Evolutionary conservation across 2,329 filamentous ascomycete genomes (phyloP).

Genomic region (Laburnicola sp.): DNA sequence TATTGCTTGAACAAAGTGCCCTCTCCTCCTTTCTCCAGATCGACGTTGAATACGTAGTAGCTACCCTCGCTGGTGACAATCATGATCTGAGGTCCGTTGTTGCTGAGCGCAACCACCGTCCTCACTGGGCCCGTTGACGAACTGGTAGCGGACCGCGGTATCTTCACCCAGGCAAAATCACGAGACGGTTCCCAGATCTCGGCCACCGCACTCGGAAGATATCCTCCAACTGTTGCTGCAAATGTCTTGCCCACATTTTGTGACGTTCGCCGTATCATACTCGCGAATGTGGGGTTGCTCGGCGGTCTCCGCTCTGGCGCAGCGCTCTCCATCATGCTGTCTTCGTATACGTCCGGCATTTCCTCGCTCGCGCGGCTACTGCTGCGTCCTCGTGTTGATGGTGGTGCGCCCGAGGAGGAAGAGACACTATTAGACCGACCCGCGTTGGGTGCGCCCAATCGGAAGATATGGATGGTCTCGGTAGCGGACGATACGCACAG

Average conservation of each 20-base stretch:
- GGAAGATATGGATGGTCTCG: constrained; percentile 96
- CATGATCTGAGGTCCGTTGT: constrained; percentile 93
- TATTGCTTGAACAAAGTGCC: constrained; percentile 89
- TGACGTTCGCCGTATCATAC: constrained; percentile 89
- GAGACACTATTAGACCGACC: constrained; percentile 42
- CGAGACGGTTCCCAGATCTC: constrained; percentile 97
- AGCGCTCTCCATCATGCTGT: constrained; percentile 36
- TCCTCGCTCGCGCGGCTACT: constrained; percentile 48
- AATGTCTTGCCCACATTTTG: constrained; percentile 90
- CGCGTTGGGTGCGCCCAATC: constrained; percentile 56
- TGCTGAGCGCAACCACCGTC: constrained; percentile 97
- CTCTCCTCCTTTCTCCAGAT: constrained; percentile 92
- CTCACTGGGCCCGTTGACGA: constrained; percentile 60
- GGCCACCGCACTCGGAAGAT: constrained; percentile 88
- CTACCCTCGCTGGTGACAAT: constrained; percentile 94
- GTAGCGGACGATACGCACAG: constrained; percentile 95
- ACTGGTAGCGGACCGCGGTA: constrained; percentile 65
- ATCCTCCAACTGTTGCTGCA: constrained; percentile 85
- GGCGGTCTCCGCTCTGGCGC: constrained; percentile 44
- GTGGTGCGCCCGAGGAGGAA: constrained; percentile 26
- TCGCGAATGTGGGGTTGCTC: constrained; percentile 76
- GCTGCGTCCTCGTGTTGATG: constrained; percentile 46
- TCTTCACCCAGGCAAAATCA: constrained; percentile 95
- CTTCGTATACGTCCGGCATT: constrained; percentile 47
- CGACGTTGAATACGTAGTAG: constrained; percentile 94